A percentile compares a stretch with the other conserved stretches of the same genome.
These are phyloP conservation scores for Ophiostoma angusticollis DNA, from an alignment of 2,329 filamentous ascomycete species.

Conservation along the genomic window DNA sequence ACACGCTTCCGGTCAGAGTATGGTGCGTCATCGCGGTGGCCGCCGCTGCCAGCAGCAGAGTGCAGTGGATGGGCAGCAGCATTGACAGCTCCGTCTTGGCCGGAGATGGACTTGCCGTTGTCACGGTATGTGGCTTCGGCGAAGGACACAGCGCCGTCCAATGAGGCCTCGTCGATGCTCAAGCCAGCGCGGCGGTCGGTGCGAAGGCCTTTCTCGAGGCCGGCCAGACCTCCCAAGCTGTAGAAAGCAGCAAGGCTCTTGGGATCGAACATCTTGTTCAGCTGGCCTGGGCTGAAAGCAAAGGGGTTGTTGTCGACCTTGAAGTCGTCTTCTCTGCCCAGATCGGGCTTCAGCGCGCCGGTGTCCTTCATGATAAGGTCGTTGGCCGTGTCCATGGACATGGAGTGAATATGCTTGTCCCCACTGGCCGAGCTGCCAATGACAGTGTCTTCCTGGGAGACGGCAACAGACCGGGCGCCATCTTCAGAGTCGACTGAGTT, in stretches of 20 bases:
- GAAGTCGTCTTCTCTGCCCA: slow-evolving; percentile 65
- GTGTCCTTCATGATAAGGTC: slow-evolving; percentile 49
- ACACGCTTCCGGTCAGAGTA: slow-evolving; percentile 57
- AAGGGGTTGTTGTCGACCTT: slow-evolving; percentile 68
- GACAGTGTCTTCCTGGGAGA: slow-evolving; percentile 51
- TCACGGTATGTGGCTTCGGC: slow-evolving; percentile 45
- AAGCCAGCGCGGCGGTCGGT: slow-evolving; percentile 61
- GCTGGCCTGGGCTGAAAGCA: slow-evolving; percentile 69
- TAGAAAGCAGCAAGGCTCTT: slow-evolving; percentile 77
- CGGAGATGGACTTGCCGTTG: slow-evolving; percentile 17
- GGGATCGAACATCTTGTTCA: slow-evolving; percentile 80
- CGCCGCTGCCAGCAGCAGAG: neutral
- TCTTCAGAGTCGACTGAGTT: slow-evolving; percentile 60
- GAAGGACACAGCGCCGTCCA: slow-evolving; percentile 57
- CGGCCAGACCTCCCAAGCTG: slow-evolving; percentile 62
- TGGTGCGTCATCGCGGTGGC: slow-evolving; percentile 15
- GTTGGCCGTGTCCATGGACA: slow-evolving; percentile 24
- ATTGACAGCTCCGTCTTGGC: slow-evolving; percentile 19
- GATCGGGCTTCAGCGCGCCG: slow-evolving; percentile 61
- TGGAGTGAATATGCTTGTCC: slow-evolving; percentile 26
- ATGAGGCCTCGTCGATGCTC: slow-evolving; percentile 57
- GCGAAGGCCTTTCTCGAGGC: slow-evolving; percentile 67
- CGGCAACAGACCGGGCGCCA: slow-evolving; percentile 41
- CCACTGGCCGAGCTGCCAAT: slow-evolving; percentile 34
- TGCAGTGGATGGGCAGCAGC: slow-evolving; percentile 5